phyloP scores from a whole-genome alignment of 2,329 filamentous ascomycete species.

The Ascochyta fabae region DNA sequence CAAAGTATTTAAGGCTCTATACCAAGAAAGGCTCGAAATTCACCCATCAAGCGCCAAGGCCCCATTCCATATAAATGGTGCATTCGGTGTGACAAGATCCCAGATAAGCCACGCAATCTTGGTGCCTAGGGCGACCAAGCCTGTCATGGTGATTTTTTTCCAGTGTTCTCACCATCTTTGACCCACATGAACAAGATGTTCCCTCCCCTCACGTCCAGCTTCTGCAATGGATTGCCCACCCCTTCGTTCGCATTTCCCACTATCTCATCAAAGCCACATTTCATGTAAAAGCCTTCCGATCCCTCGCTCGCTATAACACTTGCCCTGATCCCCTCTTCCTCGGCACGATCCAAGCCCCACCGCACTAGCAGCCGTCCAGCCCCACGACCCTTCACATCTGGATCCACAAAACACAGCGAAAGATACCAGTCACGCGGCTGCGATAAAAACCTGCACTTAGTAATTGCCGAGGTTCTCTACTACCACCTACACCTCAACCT shows the following conservation, averaged over 20 bases:
- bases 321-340: constrained; percentile 48
- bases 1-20: too few relatives aligned
- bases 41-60: too few relatives aligned
- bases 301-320: constrained; percentile 50
- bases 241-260: constrained; percentile 44
- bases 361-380: constrained; percentile 49
- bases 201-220: too few relatives aligned
- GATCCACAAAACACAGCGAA: constrained; percentile 48
- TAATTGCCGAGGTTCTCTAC: too few relatives aligned
- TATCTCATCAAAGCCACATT: constrained; percentile 44
- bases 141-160: background rate
- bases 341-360: constrained; percentile 52
- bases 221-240: constrained; percentile 33
- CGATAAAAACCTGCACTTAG: too few relatives aligned
- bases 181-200: constrained; percentile 42
- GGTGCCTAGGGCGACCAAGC: background rate
- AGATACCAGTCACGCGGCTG: constrained; percentile 45
- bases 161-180: background rate
- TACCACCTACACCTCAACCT: too few relatives aligned
- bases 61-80: too few relatives aligned
- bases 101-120: background rate
- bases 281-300: constrained; percentile 52
- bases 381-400: constrained; percentile 48
- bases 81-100: too few relatives aligned
- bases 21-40: too few relatives aligned